Evolutionary conservation across 257 asterid species (phyloP).

Genomic region (Nyctanthes arbortristis): DNA sequence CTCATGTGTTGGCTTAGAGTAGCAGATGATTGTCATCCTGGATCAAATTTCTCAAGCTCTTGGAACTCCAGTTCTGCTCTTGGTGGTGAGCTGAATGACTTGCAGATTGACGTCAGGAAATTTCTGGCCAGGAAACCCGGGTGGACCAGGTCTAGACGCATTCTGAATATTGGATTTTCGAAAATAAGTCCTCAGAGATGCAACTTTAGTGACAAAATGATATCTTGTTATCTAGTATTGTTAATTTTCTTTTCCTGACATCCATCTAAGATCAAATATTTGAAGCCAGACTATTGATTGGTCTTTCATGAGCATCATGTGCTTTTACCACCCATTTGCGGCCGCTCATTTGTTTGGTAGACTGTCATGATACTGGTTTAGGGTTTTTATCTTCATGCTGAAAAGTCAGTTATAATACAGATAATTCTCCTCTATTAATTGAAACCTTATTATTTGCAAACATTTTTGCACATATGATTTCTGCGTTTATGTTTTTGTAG

Average conservation of each 20-base stretch:
- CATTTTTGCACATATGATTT: constrained; percentile 12
- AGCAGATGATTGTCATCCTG: constrained; percentile 94
- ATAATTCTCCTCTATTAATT: neutral
- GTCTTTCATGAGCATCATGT: neutral
- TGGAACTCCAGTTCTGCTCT: constrained; percentile 78
- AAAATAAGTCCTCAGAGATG: neutral
- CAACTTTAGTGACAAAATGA: neutral
- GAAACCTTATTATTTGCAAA: neutral
- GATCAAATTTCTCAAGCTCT: constrained; percentile 88
- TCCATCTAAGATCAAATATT: neutral
- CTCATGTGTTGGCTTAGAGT: constrained; percentile 97
- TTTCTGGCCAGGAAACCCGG: constrained; percentile 91
- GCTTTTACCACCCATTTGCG: neutral
- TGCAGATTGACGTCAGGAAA: constrained; percentile 94
- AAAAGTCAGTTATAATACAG: neutral
- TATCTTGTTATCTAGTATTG: neutral
- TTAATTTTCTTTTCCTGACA: neutral
- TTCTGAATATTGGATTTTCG: constrained; percentile 2
- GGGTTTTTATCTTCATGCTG: neutral
- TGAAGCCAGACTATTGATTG: neutral
- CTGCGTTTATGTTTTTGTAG: constrained; percentile 47
- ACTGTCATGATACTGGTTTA: neutral
- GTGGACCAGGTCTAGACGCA: constrained; percentile 75
- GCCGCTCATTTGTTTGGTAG: constrained; percentile 1
- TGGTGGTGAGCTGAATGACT: constrained; percentile 87